A percentile compares a stretch with the other conserved stretches of the same genome.
These are phyloP conservation scores for Misopates orontium DNA, from an alignment of 257 asterid genomes.

Conservation along the genomic window DNA sequence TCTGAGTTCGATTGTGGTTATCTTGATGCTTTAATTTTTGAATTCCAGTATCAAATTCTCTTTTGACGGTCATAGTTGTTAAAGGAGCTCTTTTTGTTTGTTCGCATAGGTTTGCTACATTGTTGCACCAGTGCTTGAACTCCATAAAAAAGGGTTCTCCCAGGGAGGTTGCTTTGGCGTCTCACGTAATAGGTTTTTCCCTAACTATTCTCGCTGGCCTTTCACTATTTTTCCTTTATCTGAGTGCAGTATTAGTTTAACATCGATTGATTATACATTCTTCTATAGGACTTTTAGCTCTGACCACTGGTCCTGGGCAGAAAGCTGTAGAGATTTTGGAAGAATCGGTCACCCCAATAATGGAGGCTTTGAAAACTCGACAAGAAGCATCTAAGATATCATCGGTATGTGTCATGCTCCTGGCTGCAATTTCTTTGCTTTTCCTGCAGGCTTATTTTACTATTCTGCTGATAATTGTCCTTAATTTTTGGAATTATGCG, in stretches of 20 bases:
- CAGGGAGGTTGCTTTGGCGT: slow-evolving; percentile 82
- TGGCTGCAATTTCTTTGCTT: background rate
- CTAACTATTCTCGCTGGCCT: background rate
- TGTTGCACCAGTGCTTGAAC: slow-evolving; percentile 73
- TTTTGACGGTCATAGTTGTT: background rate
- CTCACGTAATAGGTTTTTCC: slow-evolving; percentile 87
- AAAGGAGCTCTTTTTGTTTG: slow-evolving; percentile 2
- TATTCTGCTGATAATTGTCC: slow-evolving; percentile 2
- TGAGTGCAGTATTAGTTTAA: background rate
- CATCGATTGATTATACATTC: slow-evolving; percentile 4
- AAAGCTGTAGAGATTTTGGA: slow-evolving; percentile 86
- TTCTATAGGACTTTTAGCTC: slow-evolving; percentile 71
- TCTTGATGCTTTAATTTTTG: background rate
- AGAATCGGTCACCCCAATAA: slow-evolving; percentile 76
- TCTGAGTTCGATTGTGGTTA: background rate
- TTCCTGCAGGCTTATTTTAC: background rate
- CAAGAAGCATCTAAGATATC: slow-evolving; percentile 64
- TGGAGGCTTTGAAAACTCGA: slow-evolving; percentile 77
- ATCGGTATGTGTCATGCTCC: slow-evolving; percentile 45
- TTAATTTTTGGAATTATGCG: slow-evolving; percentile 13
- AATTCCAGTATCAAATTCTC: background rate
- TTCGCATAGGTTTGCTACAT: slow-evolving; percentile 73
- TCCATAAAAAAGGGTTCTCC: slow-evolving; percentile 89
- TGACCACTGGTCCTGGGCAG: slow-evolving; percentile 87
- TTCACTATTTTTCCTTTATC: background rate